Percentiles rank a stretch among this genome's conserved stretches.
Conservation (phyloP, 805 yeast genomes). For the Ogataea zsoltii region DNA sequence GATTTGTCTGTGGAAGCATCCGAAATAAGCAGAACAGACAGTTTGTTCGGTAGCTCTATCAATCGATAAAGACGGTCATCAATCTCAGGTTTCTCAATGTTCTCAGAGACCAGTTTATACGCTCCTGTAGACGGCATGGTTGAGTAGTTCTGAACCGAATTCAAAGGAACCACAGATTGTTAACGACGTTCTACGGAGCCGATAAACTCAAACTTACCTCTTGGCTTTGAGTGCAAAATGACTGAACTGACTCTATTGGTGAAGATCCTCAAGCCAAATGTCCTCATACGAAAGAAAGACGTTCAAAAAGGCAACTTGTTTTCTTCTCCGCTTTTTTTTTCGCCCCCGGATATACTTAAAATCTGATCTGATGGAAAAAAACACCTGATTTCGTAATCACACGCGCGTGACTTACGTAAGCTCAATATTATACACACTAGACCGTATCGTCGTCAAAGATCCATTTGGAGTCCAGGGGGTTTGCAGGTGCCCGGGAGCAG, state of each 20-base stretch:
- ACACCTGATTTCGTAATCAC: too few relatives aligned
- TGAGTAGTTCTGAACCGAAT: neutral
- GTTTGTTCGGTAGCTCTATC: constrained; percentile 56
- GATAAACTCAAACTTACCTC: neutral
- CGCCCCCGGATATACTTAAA: neutral
- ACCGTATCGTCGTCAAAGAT: constrained; percentile 61
- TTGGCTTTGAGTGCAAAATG: neutral
- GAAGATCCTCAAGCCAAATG: neutral
- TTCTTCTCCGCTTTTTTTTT: constrained; percentile 1
- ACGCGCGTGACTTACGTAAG: too few relatives aligned
- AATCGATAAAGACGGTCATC: constrained; percentile 80
- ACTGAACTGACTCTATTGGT: neutral
- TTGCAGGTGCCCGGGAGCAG: constrained; percentile 51
- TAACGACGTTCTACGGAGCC: too few relatives aligned
- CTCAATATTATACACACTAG: constrained; percentile 5
- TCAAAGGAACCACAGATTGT: too few relatives aligned
- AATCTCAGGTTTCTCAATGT: constrained; percentile 43
- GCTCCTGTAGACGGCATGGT: constrained; percentile 4
- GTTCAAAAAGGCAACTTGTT: neutral
- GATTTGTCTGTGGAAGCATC: constrained; percentile 73
- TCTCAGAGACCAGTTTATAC: constrained; percentile 21
- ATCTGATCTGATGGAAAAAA: neutral
- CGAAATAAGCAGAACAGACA: constrained; percentile 62
- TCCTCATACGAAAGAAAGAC: neutral
- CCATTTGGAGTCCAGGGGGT: constrained; percentile 54